Base-by-base conservation (phyloP, 2,329 filamentous ascomycete genomes). In the Alternaria sp. region DNA sequence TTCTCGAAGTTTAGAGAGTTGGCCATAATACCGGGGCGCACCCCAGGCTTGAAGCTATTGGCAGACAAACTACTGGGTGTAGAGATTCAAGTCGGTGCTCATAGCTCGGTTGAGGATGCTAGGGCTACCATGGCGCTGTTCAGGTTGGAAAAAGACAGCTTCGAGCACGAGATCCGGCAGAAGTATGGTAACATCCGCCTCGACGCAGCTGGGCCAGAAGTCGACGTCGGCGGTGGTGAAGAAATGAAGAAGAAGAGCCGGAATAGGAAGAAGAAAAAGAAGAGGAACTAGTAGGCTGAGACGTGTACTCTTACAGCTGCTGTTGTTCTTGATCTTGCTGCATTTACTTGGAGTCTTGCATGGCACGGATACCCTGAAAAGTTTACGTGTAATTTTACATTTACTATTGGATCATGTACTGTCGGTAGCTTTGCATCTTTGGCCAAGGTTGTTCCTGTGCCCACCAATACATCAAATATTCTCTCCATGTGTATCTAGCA, bases 121-220 rank as follows among this genome's bases (percentile, higher is more conserved):
- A 85, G 93, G 69, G 93, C 92, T 6, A 90, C 94, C 1, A 98
- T 99, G 94, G 82, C 95, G 60, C 82, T 99, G 45, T 98, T 97
- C 75, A 87, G 92, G 65, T 88, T 89, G 69, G 88, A 94, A 78
- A 98, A 97, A 82, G 85, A 89, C 18, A 91, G 86, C 0, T 97
- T 99, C 76, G 96, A 98, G 76, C 84, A 89, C 61, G 93, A 97
- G 77, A 89, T 93, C 78, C 83, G 89, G 60, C 90, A 88, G 78
- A 88, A 87, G 61, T 96, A 77, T 62, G 75, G 77, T 12, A 71
- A 75, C 33, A 68, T 72, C 14, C 73, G 70, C 37, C 54, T 71
- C 6, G 75, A 75, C 25, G 64, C 67, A 64, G 58, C 60, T 43
- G 65, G 68, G 53, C 61, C 63, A 6, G 72, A 74, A n/a, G 69